Evolutionary conservation across 208 protist species (phyloP).

Genomic region (Porcisia hertigi): DNA sequence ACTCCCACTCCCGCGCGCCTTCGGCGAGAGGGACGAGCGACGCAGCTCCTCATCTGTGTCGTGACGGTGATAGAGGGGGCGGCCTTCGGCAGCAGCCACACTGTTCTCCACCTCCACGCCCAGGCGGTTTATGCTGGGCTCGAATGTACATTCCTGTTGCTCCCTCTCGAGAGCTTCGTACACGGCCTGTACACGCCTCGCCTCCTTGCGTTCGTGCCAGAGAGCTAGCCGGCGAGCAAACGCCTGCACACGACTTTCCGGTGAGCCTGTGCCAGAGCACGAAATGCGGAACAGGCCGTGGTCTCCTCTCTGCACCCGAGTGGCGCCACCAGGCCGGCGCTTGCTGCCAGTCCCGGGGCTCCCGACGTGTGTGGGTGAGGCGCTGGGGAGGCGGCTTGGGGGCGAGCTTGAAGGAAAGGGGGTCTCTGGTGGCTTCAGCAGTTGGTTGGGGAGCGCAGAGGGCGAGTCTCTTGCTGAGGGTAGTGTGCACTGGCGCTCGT

Average conservation of each 20-base stretch:
- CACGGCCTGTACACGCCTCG: constrained; percentile 53
- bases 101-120: constrained; percentile 6
- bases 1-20: background rate
- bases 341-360: background rate
- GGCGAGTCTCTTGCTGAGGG: background rate
- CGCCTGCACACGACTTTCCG: constrained; percentile 9
- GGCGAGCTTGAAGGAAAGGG: background rate
- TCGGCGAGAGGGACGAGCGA: background rate
- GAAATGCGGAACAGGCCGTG: background rate
- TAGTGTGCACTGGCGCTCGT: background rate
- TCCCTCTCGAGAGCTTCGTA: constrained; percentile 63
- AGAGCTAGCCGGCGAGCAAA: constrained; percentile 48
- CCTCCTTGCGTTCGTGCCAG: constrained; percentile 68
- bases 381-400: background rate
- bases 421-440: background rate
- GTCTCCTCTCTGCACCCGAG: background rate
- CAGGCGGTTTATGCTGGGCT: constrained; percentile 30
- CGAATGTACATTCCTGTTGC: constrained; percentile 57
- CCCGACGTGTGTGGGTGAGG: background rate
- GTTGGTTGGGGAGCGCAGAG: no score
- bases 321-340: background rate
- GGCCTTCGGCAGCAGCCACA: background rate
- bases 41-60: background rate
- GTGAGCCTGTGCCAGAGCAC: background rate
- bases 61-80: background rate